Conservation (phyloP, 345 rosid genomes). For the Dipteronia dyeriana region DNA sequence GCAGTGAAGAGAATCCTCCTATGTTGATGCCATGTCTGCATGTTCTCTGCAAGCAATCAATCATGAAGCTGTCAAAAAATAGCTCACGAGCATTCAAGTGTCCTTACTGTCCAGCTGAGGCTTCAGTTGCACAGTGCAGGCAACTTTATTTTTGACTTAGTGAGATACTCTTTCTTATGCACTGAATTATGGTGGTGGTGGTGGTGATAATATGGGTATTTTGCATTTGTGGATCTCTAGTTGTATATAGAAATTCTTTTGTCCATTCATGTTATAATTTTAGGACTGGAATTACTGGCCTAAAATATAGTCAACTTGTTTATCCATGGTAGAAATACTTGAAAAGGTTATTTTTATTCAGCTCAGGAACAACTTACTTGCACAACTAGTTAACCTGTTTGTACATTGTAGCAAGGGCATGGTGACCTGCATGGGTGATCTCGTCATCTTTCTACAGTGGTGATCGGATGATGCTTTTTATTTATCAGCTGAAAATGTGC, state of each 20-base stretch:
- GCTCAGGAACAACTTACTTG: not conserved
- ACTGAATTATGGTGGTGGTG: not conserved
- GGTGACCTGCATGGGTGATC: not conserved
- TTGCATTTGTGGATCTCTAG: constrained; percentile 19
- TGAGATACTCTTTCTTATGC: not conserved
- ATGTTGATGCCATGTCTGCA: constrained; percentile 69
- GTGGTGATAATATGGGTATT: not conserved
- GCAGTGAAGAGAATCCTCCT: constrained; percentile 71
- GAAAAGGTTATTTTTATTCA: not conserved
- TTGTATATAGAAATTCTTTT: constrained; percentile 36
- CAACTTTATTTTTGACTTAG: constrained; percentile 48
- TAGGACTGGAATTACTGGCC: not conserved
- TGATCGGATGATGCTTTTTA: not conserved
- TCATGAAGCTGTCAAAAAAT: constrained; percentile 62
- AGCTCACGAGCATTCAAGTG: constrained; percentile 57
- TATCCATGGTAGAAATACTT: not conserved
- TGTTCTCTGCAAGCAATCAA: constrained; percentile 75
- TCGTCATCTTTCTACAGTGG: not conserved
- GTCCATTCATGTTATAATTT: constrained; percentile 14
- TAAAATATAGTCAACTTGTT: not conserved
- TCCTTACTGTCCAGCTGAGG: constrained; percentile 63
- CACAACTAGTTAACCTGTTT: not conserved
- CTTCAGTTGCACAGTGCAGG: constrained; percentile 46
- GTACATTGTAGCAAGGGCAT: not conserved
- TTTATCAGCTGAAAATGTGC: not conserved